Evolutionary conservation across 768 basidiomycete genomes (phyloP).

Genomic region (Melanogaster broomeanus): DNA sequence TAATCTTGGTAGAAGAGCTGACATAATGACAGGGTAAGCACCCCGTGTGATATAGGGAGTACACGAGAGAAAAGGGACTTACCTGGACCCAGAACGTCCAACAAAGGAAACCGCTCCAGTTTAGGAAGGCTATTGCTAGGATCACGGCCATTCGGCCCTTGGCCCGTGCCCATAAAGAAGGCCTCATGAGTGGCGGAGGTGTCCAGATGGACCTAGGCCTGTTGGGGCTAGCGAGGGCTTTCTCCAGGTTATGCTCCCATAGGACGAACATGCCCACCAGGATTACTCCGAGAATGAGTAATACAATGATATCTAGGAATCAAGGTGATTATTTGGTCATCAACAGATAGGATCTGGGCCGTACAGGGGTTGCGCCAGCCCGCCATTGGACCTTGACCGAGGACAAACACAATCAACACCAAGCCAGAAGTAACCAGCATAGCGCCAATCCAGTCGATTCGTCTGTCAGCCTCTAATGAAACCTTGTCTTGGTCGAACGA

Average conservation of each 20-base stretch:
- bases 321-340: slow-evolving; percentile 21
- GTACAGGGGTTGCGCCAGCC: slow-evolving; percentile 63
- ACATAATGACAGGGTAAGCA: background rate
- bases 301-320: slow-evolving; percentile 64
- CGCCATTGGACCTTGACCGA: slow-evolving; percentile 66
- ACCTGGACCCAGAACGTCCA: slow-evolving; percentile 57
- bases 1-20: slow-evolving; percentile 78
- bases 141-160: slow-evolving; percentile 63
- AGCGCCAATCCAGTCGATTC: slow-evolving; percentile 81
- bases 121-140: slow-evolving; percentile 62
- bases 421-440: slow-evolving; percentile 64
- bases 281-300: slow-evolving; percentile 62
- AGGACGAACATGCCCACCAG: slow-evolving; percentile 55
- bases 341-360: slow-evolving; percentile 14
- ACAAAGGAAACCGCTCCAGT: slow-evolving; percentile 57
- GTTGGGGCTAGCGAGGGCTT: slow-evolving; percentile 7
- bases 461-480: slow-evolving; percentile 41
- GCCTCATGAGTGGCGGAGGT: slow-evolving; percentile 67
- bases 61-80: background rate
- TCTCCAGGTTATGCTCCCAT: slow-evolving; percentile 70
- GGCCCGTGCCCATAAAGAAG: slow-evolving; percentile 63
- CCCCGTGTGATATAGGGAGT: slow-evolving; percentile 24
- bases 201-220: slow-evolving; percentile 29
- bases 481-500: slow-evolving; percentile 59
- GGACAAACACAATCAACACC: slow-evolving; percentile 69